Percentiles rank a stretch among this genome's conserved stretches.
Evolutionary conservation across 805 yeast genomes (phyloP).

Genomic region (Alloascoidea hylecoeti): DNA sequence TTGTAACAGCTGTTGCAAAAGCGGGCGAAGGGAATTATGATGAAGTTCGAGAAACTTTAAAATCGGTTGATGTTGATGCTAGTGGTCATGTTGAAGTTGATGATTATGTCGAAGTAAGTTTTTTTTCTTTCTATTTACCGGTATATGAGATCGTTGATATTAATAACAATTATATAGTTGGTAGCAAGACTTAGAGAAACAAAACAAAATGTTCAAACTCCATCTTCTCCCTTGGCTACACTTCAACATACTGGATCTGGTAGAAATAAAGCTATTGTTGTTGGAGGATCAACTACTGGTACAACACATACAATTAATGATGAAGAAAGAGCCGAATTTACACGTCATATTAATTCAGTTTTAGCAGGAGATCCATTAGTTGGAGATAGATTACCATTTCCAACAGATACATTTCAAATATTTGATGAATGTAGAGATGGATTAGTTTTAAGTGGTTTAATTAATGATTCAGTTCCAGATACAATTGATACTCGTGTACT

Average conservation of each 20-base stretch:
- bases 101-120: conserved; percentile 70
- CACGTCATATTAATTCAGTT: conserved; percentile 88
- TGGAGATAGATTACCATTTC: conserved; percentile 79
- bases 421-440: conserved; percentile 97
- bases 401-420: conserved; percentile 86
- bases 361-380: conserved; percentile 79
- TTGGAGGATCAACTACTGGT: conserved; percentile 78
- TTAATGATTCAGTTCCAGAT: conserved; percentile 96
- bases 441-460: conserved; percentile 77
- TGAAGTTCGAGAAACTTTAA: conserved; percentile 85
- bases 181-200: conserved; percentile 63
- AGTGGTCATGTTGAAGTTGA: conserved; percentile 95
- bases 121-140: no score
- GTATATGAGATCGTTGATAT: no score
- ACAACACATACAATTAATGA: conserved; percentile 94
- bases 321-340: conserved; percentile 92
- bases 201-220: conserved; percentile 9
- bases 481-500: conserved; percentile 96
- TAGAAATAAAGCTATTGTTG: conserved; percentile 61
- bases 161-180: conserved; percentile 22
- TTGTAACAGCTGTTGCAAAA: conserved; percentile 68
- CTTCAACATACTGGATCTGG: conserved; percentile 37
- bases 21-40: conserved; percentile 79
- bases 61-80: conserved; percentile 85
- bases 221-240: no score